Percentiles rank a stretch among this genome's conserved stretches.
phyloP scores from a whole-genome alignment of 257 asterid genomes.

The Penstemon davidsonii region DNA sequence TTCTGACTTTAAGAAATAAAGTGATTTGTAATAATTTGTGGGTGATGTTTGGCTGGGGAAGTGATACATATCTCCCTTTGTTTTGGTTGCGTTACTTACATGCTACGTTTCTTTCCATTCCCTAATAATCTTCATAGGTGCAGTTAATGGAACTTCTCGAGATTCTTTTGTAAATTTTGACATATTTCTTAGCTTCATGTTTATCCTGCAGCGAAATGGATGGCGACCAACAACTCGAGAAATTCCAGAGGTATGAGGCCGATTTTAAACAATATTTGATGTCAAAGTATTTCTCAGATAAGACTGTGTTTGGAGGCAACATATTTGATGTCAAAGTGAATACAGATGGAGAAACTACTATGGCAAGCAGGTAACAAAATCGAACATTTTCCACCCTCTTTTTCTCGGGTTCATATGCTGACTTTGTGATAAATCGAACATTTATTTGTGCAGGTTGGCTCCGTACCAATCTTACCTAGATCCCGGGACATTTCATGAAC shows the following conservation, averaged over 20 bases:
- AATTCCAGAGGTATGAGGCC: constrained; percentile 60
- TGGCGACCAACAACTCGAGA: constrained; percentile 45
- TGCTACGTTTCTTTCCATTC: too few relatives aligned
- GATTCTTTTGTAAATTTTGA: too few relatives aligned
- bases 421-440: background rate
- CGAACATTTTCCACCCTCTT: constrained; percentile 3
- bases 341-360: constrained; percentile 67
- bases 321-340: constrained; percentile 32
- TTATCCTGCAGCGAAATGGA: constrained; percentile 37
- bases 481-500: constrained; percentile 50
- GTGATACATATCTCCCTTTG: background rate
- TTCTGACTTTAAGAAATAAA: background rate
- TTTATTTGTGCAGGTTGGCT: constrained; percentile 46
- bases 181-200: background rate
- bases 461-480: constrained; percentile 64
- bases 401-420: constrained; percentile 8
- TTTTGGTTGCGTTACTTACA: background rate
- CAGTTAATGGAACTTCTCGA: too few relatives aligned
- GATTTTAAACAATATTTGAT: constrained; percentile 56
- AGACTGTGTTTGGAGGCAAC: constrained; percentile 82
- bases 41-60: background rate
- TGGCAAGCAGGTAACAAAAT: constrained; percentile 70
- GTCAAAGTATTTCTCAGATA: constrained; percentile 86
- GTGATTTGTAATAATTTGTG: background rate
- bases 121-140: too few relatives aligned